phyloP scores from a whole-genome alignment of 129 eudicot genomes.

The carrot (Daucus carota) region DNA sequence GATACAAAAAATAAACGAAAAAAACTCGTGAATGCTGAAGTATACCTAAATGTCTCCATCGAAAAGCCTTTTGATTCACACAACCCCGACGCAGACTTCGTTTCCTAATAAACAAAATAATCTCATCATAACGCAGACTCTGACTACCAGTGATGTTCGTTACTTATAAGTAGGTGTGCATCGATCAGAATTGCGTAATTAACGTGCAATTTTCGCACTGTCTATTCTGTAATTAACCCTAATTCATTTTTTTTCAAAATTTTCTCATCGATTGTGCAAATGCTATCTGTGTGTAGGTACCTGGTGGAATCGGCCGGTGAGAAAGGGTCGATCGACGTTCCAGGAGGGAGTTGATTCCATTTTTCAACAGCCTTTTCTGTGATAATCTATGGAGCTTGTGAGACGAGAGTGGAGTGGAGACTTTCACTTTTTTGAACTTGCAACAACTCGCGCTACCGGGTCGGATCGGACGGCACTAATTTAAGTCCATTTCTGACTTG shows the following conservation, averaged over 20 bases:
- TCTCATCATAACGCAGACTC: not conserved
- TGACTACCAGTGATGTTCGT: not conserved
- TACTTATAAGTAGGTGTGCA: no score
- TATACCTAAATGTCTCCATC: conserved; percentile 35
- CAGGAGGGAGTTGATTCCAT: conserved; percentile 34
- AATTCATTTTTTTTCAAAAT: not conserved
- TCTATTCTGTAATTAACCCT: not conserved
- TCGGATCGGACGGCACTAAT: not conserved
- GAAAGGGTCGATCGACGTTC: conserved; percentile 39
- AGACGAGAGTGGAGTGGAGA: not conserved
- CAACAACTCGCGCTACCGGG: not conserved
- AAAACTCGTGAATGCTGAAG: not conserved
- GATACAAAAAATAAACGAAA: not conserved
- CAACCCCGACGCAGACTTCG: conserved; percentile 26
- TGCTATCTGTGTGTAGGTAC: not conserved
- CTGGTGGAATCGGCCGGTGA: conserved; percentile 50
- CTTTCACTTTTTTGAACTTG: not conserved
- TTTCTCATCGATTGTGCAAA: not conserved
- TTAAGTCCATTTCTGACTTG: no score
- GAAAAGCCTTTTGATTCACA: conserved; percentile 43
- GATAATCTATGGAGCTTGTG: no score
- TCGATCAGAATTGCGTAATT: no score
- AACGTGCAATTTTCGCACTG: no score
- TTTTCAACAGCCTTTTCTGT: not conserved
- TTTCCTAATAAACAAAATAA: conserved; percentile 28